Evolutionary conservation across 805 yeast species (phyloP), one percentile per base, ranked within the genome.

Genomic region (Saccharomycopsis amapae): DNA sequence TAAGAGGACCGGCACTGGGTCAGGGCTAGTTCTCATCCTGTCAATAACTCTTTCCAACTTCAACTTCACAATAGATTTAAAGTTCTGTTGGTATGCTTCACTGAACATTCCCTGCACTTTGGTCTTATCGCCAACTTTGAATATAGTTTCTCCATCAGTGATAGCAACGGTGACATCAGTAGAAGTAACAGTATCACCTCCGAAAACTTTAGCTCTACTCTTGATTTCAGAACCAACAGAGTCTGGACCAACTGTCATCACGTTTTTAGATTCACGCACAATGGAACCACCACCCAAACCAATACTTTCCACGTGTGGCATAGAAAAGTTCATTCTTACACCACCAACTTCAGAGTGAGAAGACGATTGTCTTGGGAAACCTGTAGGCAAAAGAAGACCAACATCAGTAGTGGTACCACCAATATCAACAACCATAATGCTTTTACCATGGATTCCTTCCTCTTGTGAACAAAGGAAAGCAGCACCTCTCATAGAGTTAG

Each of bases 361-460:
- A 1, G 75, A 64, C 2, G 72, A 61, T 46, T 70, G 74, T 23
- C 74, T 56, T 5, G 76, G 77, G 55, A 70, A 72, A 1, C 76
- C 76, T 17, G 66, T 54, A 4, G 72, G 66, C 7, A 72, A 55
- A 26, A 72, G 51, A 39, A 69, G 49, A 6, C 77, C 76, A n/a
- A 70, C 72, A 54, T 72, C 76, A 5, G 75, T 59, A 3, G 77
- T 72, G 10, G 77, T 72, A 10, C 76, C 77, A 15, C 77, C 77
- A 32, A 72, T 66, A 54, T 72, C 77, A 30, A 65, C 65, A n/a
- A 72, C 73, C 40, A 69, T 54, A 13, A 63, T 59, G 32, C 56
- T 51, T 31, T 56, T 48, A 12, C 61, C 63, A 5, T 46, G 38
- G 3, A 51, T 45, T 6, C 48, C 45, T n/a, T 44, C 33, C 13